Evolutionary conservation across 176 grass and related monocot genomes (phyloP).

Genomic region (Saccharum spontaneum): DNA sequence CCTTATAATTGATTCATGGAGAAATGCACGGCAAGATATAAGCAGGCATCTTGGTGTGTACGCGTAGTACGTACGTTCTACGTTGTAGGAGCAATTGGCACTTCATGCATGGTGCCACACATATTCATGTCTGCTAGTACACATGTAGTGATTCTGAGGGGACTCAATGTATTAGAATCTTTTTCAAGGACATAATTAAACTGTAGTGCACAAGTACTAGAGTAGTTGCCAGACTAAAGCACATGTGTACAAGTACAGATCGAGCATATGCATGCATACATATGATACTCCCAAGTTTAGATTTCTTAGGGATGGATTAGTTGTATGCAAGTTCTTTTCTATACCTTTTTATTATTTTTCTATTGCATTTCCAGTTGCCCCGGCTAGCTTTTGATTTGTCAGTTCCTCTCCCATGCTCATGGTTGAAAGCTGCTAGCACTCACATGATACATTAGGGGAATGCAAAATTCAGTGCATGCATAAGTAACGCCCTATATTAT

Average conservation of each 20-base stretch:
- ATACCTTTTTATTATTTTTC: too few relatives aligned
- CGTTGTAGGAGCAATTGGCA: neutral
- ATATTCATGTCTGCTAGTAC: conserved; percentile 17
- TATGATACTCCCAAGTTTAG: neutral
- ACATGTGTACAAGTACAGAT: neutral
- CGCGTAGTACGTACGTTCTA: neutral
- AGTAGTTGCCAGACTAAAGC: neutral
- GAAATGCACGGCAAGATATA: neutral
- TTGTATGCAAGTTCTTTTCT: neutral
- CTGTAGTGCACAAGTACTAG: neutral
- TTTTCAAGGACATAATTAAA: neutral
- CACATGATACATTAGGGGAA: neutral
- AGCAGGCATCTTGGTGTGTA: neutral
- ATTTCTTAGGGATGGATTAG: neutral
- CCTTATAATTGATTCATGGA: neutral
- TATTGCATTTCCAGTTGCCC: neutral
- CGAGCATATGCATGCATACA: neutral
- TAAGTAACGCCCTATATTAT: too few relatives aligned
- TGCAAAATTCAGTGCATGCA: neutral
- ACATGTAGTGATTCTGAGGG: neutral
- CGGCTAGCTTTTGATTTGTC: neutral
- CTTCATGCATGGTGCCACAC: neutral
- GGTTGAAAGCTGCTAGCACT: neutral
- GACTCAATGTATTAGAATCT: neutral
- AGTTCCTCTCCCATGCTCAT: neutral